Evolutionary conservation across 1,284 basidiomycete genomes (phyloP).

Genomic region (Sporisorium sorghi): DNA sequence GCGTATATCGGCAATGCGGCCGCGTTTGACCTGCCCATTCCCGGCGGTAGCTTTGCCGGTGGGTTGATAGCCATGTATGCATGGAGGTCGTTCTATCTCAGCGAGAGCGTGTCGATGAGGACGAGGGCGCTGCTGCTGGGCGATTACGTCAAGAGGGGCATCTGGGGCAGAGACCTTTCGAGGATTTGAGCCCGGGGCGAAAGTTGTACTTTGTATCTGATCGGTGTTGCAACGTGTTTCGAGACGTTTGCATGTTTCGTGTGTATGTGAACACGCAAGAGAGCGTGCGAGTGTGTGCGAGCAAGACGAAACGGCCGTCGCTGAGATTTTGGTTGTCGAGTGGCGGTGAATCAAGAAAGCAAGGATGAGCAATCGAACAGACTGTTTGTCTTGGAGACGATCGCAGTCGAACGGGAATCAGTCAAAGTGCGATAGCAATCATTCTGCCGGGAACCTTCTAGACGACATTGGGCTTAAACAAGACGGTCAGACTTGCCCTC

Average conservation of each 20-base stretch:
- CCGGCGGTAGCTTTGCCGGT: constrained; percentile 64
- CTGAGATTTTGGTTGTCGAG: background rate
- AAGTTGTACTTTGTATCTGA: background rate
- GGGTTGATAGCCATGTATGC: constrained; percentile 68
- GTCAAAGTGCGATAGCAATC: background rate
- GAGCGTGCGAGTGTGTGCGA: too few relatives aligned
- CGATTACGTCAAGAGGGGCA: constrained; percentile 65
- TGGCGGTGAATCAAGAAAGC: constrained; percentile 1
- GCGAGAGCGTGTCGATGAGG: constrained; percentile 60
- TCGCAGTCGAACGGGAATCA: background rate
- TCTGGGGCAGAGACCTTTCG: constrained; percentile 62
- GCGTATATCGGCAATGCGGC: constrained; percentile 69
- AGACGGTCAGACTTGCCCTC: constrained; percentile 53
- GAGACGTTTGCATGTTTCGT: background rate
- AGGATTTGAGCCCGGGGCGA: constrained; percentile 22
- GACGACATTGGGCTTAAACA: constrained; percentile 24
- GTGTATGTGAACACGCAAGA: background rate
- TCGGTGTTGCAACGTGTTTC: background rate
- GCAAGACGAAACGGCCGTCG: too few relatives aligned
- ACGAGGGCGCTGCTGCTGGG: constrained; percentile 62
- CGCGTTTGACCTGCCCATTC: constrained; percentile 66
- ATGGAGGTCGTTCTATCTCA: constrained; percentile 59
- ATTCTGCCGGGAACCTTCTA: too few relatives aligned
- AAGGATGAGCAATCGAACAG: background rate
- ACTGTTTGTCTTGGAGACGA: too few relatives aligned